Conservation (phyloP, 2,329 filamentous ascomycete genomes). For the Talaromyces piceae region DNA sequence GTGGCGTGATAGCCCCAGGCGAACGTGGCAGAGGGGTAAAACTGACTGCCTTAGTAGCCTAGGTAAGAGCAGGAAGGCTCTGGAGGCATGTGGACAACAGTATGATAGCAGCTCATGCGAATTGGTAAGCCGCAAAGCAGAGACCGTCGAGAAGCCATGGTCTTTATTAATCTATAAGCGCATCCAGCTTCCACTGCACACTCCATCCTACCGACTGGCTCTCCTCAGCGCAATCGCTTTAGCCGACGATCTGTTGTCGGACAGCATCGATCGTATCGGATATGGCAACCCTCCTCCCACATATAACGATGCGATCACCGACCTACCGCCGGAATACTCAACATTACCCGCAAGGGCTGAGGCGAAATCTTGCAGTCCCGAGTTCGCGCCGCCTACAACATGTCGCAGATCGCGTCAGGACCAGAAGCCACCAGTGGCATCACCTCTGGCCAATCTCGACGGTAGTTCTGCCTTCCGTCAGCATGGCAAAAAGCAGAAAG, state of each 20-base stretch:
- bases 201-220: constrained; percentile 1
- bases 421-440: constrained; percentile 9
- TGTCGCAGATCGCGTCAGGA: constrained; percentile 6
- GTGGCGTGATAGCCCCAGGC: neutral
- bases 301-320: constrained; percentile 25
- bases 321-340: constrained; percentile 29
- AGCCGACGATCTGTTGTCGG: constrained; percentile 7
- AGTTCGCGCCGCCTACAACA: constrained; percentile 8
- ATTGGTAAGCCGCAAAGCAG: neutral
- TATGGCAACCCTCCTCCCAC: constrained; percentile 23
- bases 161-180: neutral
- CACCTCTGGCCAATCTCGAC: constrained; percentile 10
- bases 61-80: neutral
- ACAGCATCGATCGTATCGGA: constrained; percentile 11
- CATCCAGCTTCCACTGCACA: neutral
- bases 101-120: neutral
- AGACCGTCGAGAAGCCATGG: no score
- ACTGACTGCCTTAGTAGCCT: neutral
- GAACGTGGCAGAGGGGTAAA: neutral
- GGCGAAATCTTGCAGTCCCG: constrained; percentile 12
- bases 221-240: constrained; percentile 8
- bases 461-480: constrained; percentile 22
- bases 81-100: neutral
- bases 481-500: constrained; percentile 25
- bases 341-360: constrained; percentile 21